phyloP scores from a whole-genome alignment of 2,329 filamentous ascomycete genomes.

The Aureobasidium melanogenum region DNA sequence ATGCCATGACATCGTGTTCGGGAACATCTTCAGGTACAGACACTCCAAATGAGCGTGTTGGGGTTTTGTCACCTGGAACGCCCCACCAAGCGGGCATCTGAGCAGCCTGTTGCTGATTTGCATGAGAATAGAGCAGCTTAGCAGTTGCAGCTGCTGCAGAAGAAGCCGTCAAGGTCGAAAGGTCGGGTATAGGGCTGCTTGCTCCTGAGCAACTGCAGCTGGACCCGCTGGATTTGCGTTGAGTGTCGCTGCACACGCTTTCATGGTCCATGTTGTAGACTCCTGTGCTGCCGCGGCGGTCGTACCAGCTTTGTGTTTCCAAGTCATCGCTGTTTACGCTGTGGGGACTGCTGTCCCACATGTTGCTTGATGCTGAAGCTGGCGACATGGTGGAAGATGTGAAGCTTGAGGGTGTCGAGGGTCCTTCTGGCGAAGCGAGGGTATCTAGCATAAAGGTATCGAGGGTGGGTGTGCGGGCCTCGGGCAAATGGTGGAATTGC shows the following conservation, averaged over 20 bases:
- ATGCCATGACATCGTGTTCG: not conserved
- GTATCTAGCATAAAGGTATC: slow-evolving; percentile 11
- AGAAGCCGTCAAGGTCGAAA: not conserved
- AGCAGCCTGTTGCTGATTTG: not conserved
- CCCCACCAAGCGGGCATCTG: slow-evolving; percentile 4
- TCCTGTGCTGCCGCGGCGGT: not conserved
- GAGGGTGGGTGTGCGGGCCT: slow-evolving; percentile 12
- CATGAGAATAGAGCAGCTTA: not conserved
- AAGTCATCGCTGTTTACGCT: not conserved
- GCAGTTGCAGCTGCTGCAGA: slow-evolving; percentile 1
- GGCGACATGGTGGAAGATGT: not conserved
- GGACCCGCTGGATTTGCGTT: not conserved
- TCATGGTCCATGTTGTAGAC: slow-evolving; percentile 13
- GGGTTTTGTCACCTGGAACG: too few species aligned
- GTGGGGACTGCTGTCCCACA: not conserved
- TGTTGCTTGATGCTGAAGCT: not conserved
- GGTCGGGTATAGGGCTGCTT: not conserved
- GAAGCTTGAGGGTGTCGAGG: not conserved
- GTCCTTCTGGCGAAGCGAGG: not conserved
- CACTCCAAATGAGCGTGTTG: not conserved
- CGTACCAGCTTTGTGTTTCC: not conserved
- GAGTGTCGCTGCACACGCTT: not conserved
- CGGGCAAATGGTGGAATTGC: not conserved
- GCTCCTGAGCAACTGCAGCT: not conserved
- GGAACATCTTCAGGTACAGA: not conserved